These are phyloP conservation scores for Trichoderma breve DNA, from an alignment of 2,329 filamentous ascomycete species.

Conservation along the genomic window DNA sequence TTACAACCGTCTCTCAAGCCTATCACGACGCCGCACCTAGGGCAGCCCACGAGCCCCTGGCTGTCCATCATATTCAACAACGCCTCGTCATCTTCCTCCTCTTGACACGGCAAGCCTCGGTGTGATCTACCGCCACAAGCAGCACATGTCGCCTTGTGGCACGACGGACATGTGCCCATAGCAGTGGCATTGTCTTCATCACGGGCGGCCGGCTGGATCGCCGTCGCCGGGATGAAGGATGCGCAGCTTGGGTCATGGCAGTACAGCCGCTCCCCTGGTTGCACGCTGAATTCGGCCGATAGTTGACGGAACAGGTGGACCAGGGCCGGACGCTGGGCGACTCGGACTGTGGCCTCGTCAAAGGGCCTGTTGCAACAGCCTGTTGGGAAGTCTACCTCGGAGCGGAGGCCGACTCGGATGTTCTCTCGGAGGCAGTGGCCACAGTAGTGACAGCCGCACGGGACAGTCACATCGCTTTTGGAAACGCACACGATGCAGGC, in stretches of 20 bases:
- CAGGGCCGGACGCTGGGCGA: slow-evolving; percentile 22
- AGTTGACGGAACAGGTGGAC: slow-evolving; percentile 26
- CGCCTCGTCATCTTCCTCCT: slow-evolving; percentile 22
- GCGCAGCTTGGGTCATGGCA: slow-evolving; percentile 26
- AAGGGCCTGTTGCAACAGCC: slow-evolving; percentile 26
- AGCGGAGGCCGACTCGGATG: slow-evolving; percentile 25
- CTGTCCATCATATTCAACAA: slow-evolving; percentile 29
- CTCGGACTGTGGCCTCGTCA: slow-evolving; percentile 19
- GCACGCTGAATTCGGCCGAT: not conserved
- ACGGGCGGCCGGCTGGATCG: not conserved
- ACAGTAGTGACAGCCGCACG: slow-evolving; percentile 27
- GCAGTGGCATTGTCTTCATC: not conserved
- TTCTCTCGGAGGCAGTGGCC: slow-evolving; percentile 23
- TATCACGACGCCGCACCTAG: slow-evolving; percentile 26
- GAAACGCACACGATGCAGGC: slow-evolving; percentile 25
- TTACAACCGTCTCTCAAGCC: slow-evolving; percentile 27
- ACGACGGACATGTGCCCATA: slow-evolving; percentile 21
- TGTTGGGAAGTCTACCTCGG: slow-evolving; percentile 26
- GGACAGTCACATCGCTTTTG: not conserved
- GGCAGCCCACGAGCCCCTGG: slow-evolving; percentile 26
- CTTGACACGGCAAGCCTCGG: slow-evolving; percentile 5
- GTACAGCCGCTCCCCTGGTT: slow-evolving; percentile 23
- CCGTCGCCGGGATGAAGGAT: slow-evolving; percentile 24
- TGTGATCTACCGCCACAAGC: slow-evolving; percentile 21
- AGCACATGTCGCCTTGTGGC: slow-evolving; percentile 21